Conservation (phyloP, 495 filamentous ascomycete genomes). For the Xylaria curta region DNA sequence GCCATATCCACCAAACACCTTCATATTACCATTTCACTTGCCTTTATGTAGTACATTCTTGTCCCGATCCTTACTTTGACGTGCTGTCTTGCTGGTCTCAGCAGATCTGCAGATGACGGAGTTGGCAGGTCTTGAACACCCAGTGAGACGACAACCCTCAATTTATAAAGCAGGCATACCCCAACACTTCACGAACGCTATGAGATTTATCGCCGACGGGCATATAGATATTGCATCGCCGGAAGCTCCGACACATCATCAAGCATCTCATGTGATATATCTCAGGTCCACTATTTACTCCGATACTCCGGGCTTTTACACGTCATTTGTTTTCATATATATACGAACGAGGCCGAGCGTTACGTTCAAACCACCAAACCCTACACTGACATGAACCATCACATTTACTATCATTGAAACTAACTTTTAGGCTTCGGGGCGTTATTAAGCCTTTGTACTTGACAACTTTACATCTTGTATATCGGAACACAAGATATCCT, state of each 20-base stretch:
- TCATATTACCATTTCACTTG: neutral
- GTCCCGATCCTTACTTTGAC: neutral
- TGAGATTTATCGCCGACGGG: neutral
- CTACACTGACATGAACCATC: neutral
- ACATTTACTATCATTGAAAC: neutral
- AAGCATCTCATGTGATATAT: neutral
- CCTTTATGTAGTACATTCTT: neutral
- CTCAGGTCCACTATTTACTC: slow-evolving; percentile 7
- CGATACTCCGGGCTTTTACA: neutral
- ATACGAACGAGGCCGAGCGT: neutral
- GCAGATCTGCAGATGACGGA: neutral
- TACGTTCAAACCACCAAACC: neutral
- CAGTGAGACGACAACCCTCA: neutral
- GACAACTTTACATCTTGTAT: neutral
- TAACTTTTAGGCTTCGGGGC: neutral
- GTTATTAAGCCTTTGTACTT: neutral
- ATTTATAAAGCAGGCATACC: neutral
- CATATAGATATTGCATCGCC: neutral
- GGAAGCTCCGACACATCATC: neutral
- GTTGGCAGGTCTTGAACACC: neutral
- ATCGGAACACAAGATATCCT: neutral
- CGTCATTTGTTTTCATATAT: neutral
- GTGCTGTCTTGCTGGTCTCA: neutral
- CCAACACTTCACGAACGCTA: neutral
- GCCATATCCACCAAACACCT: neutral